Conservation (phyloP, 805 yeast genomes). For the Jamesozyma rosinii region DNA sequence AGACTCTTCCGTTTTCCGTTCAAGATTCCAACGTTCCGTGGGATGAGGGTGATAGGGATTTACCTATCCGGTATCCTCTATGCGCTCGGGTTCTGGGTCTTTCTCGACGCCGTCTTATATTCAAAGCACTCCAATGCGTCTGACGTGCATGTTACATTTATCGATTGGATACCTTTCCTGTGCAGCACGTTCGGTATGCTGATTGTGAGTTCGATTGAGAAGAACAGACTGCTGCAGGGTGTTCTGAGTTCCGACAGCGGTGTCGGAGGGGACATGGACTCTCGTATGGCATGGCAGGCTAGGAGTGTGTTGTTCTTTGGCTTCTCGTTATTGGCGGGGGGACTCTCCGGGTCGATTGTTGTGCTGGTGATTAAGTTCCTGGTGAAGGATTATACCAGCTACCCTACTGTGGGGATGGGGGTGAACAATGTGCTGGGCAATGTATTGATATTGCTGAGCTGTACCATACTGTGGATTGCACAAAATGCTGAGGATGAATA, state of each 20-base stretch:
- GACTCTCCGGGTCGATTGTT: slow-evolving; percentile 84
- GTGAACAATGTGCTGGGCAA: slow-evolving; percentile 77
- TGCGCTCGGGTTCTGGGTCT: slow-evolving; percentile 81
- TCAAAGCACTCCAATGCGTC: slow-evolving; percentile 81
- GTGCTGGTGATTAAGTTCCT: slow-evolving; percentile 79
- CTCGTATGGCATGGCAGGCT: slow-evolving; percentile 82
- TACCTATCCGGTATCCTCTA: slow-evolving; percentile 70
- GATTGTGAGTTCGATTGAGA: slow-evolving; percentile 45
- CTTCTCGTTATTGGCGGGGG: slow-evolving; percentile 86
- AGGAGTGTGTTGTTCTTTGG: slow-evolving; percentile 84
- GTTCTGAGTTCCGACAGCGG: slow-evolving; percentile 33
- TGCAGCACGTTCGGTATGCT: slow-evolving; percentile 87
- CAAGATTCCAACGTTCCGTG: slow-evolving; percentile 59
- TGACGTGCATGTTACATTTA: slow-evolving; percentile 75
- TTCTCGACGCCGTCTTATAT: slow-evolving; percentile 81
- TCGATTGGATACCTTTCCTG: slow-evolving; percentile 92
- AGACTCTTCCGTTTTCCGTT: slow-evolving; percentile 60
- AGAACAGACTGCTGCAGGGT: slow-evolving; percentile 33
- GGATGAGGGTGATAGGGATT: slow-evolving; percentile 64
- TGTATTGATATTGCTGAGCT: slow-evolving; percentile 74
- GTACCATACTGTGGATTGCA: slow-evolving; percentile 83
- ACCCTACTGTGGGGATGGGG: slow-evolving; percentile 94
- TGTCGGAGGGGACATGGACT: slow-evolving; percentile 30
- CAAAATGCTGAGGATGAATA: slow-evolving; percentile 93
- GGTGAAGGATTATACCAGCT: slow-evolving; percentile 57